phyloP scores from a whole-genome alignment of 2,329 filamentous ascomycete species.

The Alternaria dauci region DNA sequence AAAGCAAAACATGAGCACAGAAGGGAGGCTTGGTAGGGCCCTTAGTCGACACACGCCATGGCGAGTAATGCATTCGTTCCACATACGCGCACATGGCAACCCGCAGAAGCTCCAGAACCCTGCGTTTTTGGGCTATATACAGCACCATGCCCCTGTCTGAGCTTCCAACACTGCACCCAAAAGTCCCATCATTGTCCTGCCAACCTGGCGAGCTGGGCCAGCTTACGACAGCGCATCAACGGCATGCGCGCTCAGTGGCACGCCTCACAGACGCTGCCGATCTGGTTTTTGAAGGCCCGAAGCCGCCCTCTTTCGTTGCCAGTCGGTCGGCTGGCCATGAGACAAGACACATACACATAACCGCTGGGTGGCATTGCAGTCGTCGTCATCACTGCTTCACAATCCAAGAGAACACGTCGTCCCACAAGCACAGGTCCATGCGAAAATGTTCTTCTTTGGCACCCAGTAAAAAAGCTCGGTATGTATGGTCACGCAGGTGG shows the following conservation, averaged over 20 bases:
- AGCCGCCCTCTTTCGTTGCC: slow-evolving; percentile 1
- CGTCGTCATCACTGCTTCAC: background rate
- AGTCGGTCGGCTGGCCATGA: background rate
- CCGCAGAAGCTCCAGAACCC: slow-evolving; percentile 29
- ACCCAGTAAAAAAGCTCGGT: background rate
- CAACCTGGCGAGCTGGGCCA: background rate
- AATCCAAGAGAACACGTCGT: background rate
- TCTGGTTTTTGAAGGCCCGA: slow-evolving; percentile 3
- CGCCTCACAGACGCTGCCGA: background rate
- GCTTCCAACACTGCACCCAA: slow-evolving; percentile 6
- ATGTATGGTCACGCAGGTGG: slow-evolving; percentile 53
- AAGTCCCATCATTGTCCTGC: slow-evolving; percentile 7
- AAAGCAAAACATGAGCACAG: slow-evolving; percentile 18
- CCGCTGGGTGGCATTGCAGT: background rate
- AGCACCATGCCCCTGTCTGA: slow-evolving; percentile 22
- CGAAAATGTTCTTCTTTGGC: background rate
- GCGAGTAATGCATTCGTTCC: slow-evolving; percentile 32
- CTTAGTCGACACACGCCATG: slow-evolving; percentile 27
- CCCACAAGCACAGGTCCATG: background rate
- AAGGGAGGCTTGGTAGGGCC: slow-evolving; percentile 28
- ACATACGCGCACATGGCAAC: slow-evolving; percentile 27
- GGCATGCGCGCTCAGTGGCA: background rate
- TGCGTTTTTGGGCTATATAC: slow-evolving; percentile 25
- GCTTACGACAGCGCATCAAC: slow-evolving; percentile 7
- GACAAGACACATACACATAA: background rate